Percentiles rank a stretch among this genome's conserved stretches.
phyloP scores from a whole-genome alignment of 179 eudicot species.

The Heliamphora pulchella region DNA sequence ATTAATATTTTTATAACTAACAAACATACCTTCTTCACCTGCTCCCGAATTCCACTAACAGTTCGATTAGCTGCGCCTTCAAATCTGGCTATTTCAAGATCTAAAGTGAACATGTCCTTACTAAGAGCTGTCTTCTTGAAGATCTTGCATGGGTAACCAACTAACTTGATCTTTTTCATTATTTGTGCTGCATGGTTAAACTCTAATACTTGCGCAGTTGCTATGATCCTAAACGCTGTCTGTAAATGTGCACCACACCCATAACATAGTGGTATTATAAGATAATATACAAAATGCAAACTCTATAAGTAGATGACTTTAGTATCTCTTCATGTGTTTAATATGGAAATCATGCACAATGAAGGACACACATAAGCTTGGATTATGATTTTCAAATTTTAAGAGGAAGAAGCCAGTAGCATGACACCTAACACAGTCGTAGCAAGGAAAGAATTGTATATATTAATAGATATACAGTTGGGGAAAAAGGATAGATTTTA shows the following conservation, averaged over 20 bases:
- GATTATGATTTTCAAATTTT: not conserved
- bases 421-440: not conserved
- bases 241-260: conserved; percentile 24
- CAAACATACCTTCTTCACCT: conserved; percentile 73
- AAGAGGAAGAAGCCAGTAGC: not conserved
- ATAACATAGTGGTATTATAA: not conserved
- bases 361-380: not conserved
- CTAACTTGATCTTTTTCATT: conserved; percentile 88
- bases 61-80: conserved; percentile 87
- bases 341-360: not conserved
- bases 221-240: conserved; percentile 86
- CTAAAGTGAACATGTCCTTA: conserved; percentile 92
- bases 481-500: not conserved
- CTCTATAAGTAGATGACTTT: not conserved
- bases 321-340: not conserved
- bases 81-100: conserved; percentile 93
- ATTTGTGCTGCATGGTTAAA: conserved; percentile 79
- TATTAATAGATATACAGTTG: not conserved
- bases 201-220: conserved; percentile 75
- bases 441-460: not conserved
- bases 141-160: conserved; percentile 82
- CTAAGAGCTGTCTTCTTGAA: conserved; percentile 91
- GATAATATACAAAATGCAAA: not conserved
- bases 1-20: not conserved
- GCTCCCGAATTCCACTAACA: conserved; percentile 91